Conservation (phyloP, 805 yeast genomes). For the Jamesozyma piceae region DNA sequence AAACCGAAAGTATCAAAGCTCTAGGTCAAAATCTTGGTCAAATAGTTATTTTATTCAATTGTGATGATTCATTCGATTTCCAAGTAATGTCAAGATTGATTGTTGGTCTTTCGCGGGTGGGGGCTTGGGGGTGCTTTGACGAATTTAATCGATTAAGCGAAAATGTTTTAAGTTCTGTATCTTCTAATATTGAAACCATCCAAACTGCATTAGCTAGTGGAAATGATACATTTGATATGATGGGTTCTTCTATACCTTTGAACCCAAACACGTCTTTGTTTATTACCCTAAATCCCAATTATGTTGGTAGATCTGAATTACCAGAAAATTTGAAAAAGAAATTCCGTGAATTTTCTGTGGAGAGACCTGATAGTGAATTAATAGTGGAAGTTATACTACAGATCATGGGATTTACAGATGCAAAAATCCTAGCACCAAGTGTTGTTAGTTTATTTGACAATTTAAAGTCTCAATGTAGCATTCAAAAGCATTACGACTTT, state of each 20-base stretch:
- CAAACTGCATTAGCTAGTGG: constrained; percentile 41
- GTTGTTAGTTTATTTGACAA: constrained; percentile 47
- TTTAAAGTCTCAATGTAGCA: constrained; percentile 35
- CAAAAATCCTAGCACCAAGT: constrained; percentile 36
- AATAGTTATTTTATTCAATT: constrained; percentile 77
- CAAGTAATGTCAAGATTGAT: constrained; percentile 70
- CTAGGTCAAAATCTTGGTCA: constrained; percentile 71
- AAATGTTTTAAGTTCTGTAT: constrained; percentile 69
- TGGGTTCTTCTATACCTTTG: constrained; percentile 35
- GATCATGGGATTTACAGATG: constrained; percentile 57
- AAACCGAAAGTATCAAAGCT: constrained; percentile 84
- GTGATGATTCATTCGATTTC: constrained; percentile 83
- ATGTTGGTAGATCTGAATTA: constrained; percentile 69
- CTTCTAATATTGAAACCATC: constrained; percentile 67
- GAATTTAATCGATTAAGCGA: constrained; percentile 79
- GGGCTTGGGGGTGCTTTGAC: constrained; percentile 94
- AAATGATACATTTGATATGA: constrained; percentile 29
- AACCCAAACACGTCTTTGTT: constrained; percentile 57
- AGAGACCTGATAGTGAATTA: constrained; percentile 53
- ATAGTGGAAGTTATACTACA: constrained; percentile 67
- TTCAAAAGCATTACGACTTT: constrained; percentile 78
- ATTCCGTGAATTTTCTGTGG: constrained; percentile 69
- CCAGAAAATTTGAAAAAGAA: constrained; percentile 81
- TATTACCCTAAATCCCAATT: constrained; percentile 85
- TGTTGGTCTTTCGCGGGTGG: constrained; percentile 69